A percentile compares a stretch with the other conserved stretches of the same genome.
phyloP scores from a whole-genome alignment of 164 flowering plant species.

The Vitis vinifera region DNA sequence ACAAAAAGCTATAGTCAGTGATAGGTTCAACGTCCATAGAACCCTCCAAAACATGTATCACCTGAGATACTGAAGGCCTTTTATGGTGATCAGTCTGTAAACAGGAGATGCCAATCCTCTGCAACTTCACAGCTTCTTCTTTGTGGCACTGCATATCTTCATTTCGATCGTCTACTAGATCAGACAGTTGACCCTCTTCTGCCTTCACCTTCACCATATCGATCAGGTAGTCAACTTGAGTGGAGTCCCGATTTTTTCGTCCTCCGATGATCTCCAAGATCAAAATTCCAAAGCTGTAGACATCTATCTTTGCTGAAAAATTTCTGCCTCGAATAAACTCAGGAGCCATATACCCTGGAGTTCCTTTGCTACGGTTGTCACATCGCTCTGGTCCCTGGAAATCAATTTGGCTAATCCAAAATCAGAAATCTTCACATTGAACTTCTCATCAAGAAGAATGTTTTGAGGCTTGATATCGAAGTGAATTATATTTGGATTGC shows the following conservation, averaged over 20 bases:
- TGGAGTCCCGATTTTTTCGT: slow-evolving; percentile 9
- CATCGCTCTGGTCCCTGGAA: slow-evolving; percentile 12
- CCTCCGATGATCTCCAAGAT: background rate
- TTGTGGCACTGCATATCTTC: slow-evolving; percentile 16
- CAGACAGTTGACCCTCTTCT: slow-evolving; percentile 6
- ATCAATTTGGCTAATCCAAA: slow-evolving; percentile 20
- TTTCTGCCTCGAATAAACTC: slow-evolving; percentile 8
- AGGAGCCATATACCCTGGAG: slow-evolving; percentile 21
- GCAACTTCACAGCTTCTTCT: slow-evolving; percentile 17
- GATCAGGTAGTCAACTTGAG: background rate
- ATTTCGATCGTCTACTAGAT: slow-evolving; percentile 15
- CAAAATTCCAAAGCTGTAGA: slow-evolving; percentile 25
- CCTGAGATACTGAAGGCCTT: slow-evolving; percentile 17
- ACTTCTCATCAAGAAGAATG: slow-evolving; percentile 1
- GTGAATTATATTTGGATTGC: slow-evolving; percentile 10
- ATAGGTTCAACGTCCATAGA: slow-evolving; percentile 12
- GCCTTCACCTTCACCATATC: slow-evolving; percentile 4
- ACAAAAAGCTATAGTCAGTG: slow-evolving; percentile 9
- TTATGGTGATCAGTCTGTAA: slow-evolving; percentile 1
- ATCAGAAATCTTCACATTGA: slow-evolving; percentile 16
- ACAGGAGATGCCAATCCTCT: slow-evolving; percentile 16
- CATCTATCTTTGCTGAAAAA: slow-evolving; percentile 17
- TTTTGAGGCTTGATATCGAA: slow-evolving; percentile 6
- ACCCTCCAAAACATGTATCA: slow-evolving; percentile 31
- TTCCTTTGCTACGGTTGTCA: slow-evolving; percentile 14